These are phyloP conservation scores for Cyphellophora europaea DNA, from an alignment of 2,329 filamentous ascomycete species.

Conservation along the genomic window DNA sequence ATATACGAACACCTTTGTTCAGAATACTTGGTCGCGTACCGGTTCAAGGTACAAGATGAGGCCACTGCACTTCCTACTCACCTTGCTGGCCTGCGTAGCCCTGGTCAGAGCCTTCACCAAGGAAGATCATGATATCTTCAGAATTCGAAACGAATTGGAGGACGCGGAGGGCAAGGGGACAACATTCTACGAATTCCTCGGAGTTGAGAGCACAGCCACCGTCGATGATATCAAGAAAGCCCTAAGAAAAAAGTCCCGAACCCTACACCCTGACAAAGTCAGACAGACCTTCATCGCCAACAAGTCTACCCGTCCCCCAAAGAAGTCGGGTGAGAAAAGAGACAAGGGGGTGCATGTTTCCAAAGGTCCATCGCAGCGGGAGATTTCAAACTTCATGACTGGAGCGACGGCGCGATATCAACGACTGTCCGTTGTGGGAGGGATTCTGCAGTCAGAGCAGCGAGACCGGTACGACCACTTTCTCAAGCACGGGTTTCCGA, in stretches of 20 bases:
- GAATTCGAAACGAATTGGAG: conserved; percentile 77
- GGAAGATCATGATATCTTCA: conserved; percentile 97
- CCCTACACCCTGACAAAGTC: conserved; percentile 91
- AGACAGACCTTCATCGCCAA: conserved; percentile 71
- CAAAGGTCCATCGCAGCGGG: conserved; percentile 62
- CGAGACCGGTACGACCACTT: conserved; percentile 94
- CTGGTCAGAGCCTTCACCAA: conserved; percentile 73
- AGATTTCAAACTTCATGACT: conserved; percentile 72
- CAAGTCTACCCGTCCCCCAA: conserved; percentile 48
- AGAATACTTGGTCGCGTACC: too few species aligned
- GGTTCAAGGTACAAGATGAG: too few species aligned
- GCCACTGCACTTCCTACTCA: conserved; percentile 53
- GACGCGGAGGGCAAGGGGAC: conserved; percentile 64
- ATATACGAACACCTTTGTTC: too few species aligned
- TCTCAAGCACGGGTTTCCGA: conserved; percentile 82
- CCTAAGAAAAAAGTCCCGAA: conserved; percentile 77
- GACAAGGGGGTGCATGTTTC: conserved; percentile 56
- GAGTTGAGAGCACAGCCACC: conserved; percentile 60
- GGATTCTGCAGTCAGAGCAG: conserved; percentile 63
- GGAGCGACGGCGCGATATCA: conserved; percentile 74
- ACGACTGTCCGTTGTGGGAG: conserved; percentile 72
- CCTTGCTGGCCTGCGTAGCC: conserved; percentile 56
- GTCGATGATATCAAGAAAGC: conserved; percentile 89
- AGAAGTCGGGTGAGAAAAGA: conserved; percentile 39
- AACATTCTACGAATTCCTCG: conserved; percentile 91